Base-by-base conservation (phyloP, 495 filamentous ascomycete genomes). In the Trichoderma reesei region DNA sequence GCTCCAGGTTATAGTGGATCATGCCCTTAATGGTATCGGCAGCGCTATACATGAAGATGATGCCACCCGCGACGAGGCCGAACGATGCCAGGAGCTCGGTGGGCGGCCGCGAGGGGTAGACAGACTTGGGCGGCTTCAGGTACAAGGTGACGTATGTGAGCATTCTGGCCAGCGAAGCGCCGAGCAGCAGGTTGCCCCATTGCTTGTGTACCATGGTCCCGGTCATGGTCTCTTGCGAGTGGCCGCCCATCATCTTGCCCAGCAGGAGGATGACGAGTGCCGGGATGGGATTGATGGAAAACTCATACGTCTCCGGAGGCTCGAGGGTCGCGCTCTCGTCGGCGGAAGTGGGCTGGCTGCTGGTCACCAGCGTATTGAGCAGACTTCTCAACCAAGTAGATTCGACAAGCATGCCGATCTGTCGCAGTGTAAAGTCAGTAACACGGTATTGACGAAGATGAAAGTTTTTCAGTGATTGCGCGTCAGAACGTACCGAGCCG, bases 351-450 rank as follows among this genome's bases (percentile, higher is more conserved):
- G 75, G 73, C 38, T 70, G 66, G 33, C 67, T 65, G 42, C 75
- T 66, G n/a, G 71, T 68, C 11, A 85, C 75, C 37, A 85, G 85
- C 10, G 76, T 80, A 71, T 92, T 96, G 26, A 96, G 77, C 41
- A 91, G 80, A 9, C 84, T 78, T 33, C 88, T 84, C 66, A 96
- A 80, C 48, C 79, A 75, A 38, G 73, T 78, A 5, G 91, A 96
- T 71, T 97, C 93, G 70, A 98, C 83, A 46, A 97, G 86, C 88
- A 97, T 95, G n/a, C 94, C 91, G 63, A 88, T 88, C 84, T 91
- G 64, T 31, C 59, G 42, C 18, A 33, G 33, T 5, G 6, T 33
- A n/a, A 18, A 56, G 48, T 56, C 18, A 56, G 18, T 33, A 4
- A 56, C 14, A 6, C 41, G 10, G 16, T 3, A 2, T 3, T n/a